Base-by-base conservation (phyloP, 306 rosid genomes). In the Aeschynomene evenia region DNA sequence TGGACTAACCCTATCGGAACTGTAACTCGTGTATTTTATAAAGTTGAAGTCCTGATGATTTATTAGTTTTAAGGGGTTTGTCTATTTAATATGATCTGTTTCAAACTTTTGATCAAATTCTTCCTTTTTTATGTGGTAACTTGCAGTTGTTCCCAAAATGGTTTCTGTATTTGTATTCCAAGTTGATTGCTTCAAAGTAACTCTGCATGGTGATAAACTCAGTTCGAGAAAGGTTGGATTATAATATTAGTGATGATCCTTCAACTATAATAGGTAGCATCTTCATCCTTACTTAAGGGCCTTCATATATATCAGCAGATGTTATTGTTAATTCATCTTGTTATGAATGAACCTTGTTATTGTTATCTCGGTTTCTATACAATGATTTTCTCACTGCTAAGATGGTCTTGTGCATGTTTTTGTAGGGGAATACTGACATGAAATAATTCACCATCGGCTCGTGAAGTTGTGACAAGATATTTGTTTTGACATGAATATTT, bases 71-170 rank as follows among this genome's bases (percentile, higher is more conserved):
- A 2, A 26, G 28, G 65, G 7, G 28, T 63, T n/a, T 56, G 24
- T 50, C 11, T 37, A 0, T 29, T 21, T 59, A n/a, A 67, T 13
- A 14, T 60, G 1, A 20, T 42, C 3, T 39, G 7, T 22, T 53
- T 23, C 24, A 37, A 43, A 78, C 53, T 43, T 42, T 29, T 55
- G 66, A 71, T 62, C 45, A 54, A 77, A 63, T 63, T 13, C 58
- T 55, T 77, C 12, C 6, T 39, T 21, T n/a, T 55, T 22, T 50
- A 51, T 75, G n/a, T 67, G 46, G 53, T 67, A 67, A 37, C 51
- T 48, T 72, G 82, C 95, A 94, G 98, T 90, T 82, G 88, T 90
- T 72, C 97, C 97, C 26, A 94, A 88, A 79, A 88, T 48, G 80
- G 63, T 26, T 66, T 88, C 95, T 40, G 86, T 87, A 52, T 94